Conservation (phyloP, 352 stramenopile species). For the Globisporangium middletonii region DNA sequence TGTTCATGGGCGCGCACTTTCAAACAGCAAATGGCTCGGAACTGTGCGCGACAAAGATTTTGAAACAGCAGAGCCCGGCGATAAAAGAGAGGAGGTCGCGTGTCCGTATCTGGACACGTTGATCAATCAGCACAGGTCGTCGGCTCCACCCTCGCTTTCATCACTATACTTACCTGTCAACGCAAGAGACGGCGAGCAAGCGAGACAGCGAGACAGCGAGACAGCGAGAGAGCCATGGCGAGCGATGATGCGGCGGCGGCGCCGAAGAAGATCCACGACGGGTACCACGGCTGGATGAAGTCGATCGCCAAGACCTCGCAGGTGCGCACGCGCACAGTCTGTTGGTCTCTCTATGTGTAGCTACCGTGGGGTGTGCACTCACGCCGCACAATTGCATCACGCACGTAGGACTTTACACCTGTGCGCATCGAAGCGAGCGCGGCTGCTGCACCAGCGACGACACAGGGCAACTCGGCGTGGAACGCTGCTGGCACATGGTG, state of each 20-base stretch:
- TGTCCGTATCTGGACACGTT: no score
- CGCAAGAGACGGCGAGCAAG: no score
- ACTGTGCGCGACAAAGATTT: no score
- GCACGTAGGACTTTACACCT: conserved; percentile 65
- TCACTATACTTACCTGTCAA: no score
- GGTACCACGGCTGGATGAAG: conserved; percentile 88
- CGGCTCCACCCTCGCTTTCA: no score
- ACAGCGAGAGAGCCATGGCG: conserved; percentile 4
- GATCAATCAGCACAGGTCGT: no score
- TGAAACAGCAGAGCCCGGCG: no score
- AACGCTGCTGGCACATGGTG: conserved; percentile 79
- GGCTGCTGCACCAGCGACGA: conserved; percentile 9
- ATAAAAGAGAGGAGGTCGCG: no score
- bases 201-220: no score
- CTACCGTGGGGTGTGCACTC: background rate
- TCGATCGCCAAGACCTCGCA: conserved; percentile 76
- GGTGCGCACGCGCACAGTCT: conserved; percentile 16
- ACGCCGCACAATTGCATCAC: background rate
- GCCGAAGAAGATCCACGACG: conserved; percentile 63
- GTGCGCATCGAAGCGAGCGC: conserved; percentile 47
- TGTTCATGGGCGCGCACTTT: no score
- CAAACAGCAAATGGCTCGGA: no score
- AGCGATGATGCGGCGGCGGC: conserved; percentile 47
- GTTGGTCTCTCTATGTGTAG: no score
- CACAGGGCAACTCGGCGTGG: conserved; percentile 60